A percentile compares a stretch with the other conserved stretches of the same genome.
phyloP scores from a whole-genome alignment of 352 stramenopile genomes.

The Pythium myriotylum region DNA sequence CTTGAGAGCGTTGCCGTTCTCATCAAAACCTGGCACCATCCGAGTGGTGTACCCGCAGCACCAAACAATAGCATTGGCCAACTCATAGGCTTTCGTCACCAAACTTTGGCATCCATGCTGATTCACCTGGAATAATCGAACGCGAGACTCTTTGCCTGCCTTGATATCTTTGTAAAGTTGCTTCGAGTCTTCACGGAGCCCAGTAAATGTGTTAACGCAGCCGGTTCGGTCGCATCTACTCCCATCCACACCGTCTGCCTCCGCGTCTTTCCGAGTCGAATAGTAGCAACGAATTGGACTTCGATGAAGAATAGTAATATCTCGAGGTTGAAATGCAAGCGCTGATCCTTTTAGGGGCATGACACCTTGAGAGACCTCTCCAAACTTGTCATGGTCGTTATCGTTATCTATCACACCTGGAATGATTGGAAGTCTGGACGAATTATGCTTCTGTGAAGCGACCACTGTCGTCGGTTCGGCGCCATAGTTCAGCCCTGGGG shows the following conservation, averaged over 20 bases:
- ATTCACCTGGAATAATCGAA: slow-evolving; percentile 80
- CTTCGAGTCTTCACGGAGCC: slow-evolving; percentile 84
- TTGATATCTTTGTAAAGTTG: slow-evolving; percentile 66
- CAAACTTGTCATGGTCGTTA: not conserved
- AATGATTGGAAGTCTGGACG: too few species aligned
- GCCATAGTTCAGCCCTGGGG: not conserved
- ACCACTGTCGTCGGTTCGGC: not conserved
- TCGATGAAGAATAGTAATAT: slow-evolving; percentile 84
- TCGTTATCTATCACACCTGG: too few species aligned
- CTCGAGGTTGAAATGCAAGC: slow-evolving; percentile 56
- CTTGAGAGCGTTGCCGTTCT: slow-evolving; percentile 39
- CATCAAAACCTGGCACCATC: slow-evolving; percentile 54
- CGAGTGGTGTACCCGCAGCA: slow-evolving; percentile 79
- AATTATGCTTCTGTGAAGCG: too few species aligned
- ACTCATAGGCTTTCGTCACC: slow-evolving; percentile 64
- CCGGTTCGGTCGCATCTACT: slow-evolving; percentile 62
- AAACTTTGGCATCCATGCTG: slow-evolving; percentile 55
- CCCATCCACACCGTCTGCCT: slow-evolving; percentile 61
- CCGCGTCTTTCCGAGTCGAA: slow-evolving; percentile 71
- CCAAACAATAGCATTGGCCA: slow-evolving; percentile 78
- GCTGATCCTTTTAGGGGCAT: not conserved
- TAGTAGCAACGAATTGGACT: slow-evolving; percentile 83
- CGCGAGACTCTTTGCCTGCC: slow-evolving; percentile 54
- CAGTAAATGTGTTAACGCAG: slow-evolving; percentile 86
- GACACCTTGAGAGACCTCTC: not conserved